Evolutionary conservation across 768 basidiomycete species (phyloP).

Genomic region (Psilocybe cyanescens): DNA sequence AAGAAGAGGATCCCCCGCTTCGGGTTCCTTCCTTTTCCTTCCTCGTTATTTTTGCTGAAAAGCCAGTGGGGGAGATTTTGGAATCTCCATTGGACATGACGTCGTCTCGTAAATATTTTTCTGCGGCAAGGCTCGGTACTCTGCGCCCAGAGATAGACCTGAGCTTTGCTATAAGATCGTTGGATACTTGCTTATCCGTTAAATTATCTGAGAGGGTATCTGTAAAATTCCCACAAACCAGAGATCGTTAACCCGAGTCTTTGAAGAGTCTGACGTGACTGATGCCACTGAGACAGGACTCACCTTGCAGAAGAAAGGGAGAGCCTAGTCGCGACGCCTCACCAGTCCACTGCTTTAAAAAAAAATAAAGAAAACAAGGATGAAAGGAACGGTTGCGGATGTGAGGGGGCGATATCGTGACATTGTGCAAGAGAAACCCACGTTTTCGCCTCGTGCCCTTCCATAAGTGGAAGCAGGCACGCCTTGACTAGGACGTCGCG

Average conservation of each 20-base stretch:
- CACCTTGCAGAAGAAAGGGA: constrained; percentile 40
- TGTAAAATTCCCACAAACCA: constrained; percentile 16
- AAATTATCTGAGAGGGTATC: constrained; percentile 38
- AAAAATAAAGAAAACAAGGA: constrained; percentile 24
- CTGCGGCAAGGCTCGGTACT: constrained; percentile 13
- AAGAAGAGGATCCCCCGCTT: constrained; percentile 9
- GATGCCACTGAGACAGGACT: constrained; percentile 3
- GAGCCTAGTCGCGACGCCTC: constrained; percentile 34
- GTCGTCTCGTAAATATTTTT: constrained; percentile 17
- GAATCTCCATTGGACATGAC: constrained; percentile 27
- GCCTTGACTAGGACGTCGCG: constrained; percentile 21
- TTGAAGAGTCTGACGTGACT: background rate
- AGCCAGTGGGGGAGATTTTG: constrained; percentile 21
- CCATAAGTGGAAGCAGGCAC: constrained; percentile 33
- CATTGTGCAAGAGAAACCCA: constrained; percentile 32
- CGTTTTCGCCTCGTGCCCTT: constrained; percentile 44
- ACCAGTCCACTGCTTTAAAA: constrained; percentile 30
- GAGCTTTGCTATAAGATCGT: constrained; percentile 14
- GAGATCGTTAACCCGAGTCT: constrained; percentile 9
- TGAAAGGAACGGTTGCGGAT: constrained; percentile 31
- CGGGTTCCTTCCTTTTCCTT: constrained; percentile 21
- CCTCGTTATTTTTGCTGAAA: constrained; percentile 21
- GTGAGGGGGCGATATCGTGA: constrained; percentile 29
- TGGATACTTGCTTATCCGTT: constrained; percentile 30
- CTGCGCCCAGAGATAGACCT: constrained; percentile 2